A percentile compares a stretch with the other conserved stretches of the same genome.
Conservation (phyloP, 148 eudicot genomes). For the Heliosperma pusillum region DNA sequence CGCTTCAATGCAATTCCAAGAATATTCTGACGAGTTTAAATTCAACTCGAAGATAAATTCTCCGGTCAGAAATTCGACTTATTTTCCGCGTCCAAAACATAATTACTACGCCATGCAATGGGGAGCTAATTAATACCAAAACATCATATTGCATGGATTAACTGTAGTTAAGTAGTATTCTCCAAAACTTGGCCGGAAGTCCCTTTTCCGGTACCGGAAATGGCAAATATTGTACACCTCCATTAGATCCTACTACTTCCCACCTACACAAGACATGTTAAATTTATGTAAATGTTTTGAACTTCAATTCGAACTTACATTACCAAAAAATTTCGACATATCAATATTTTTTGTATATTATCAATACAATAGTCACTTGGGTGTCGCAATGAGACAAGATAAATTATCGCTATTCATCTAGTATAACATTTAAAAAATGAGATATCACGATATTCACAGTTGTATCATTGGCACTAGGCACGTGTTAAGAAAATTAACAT, state of each 20-base stretch:
- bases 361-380: too few species aligned
- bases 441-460: too few species aligned
- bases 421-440: too few species aligned
- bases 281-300: neutral
- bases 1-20: neutral
- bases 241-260: conserved; percentile 52
- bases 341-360: neutral
- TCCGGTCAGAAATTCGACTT: neutral
- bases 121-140: neutral
- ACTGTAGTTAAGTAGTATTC: conserved; percentile 18
- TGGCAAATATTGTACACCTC: conserved; percentile 55
- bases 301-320: too few species aligned
- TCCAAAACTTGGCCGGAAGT: conserved; percentile 62
- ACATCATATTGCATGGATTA: neutral
- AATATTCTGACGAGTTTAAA: neutral
- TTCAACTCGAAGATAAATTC: neutral
- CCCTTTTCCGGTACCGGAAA: conserved; percentile 75
- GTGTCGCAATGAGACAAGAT: too few species aligned
- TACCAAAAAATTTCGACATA: too few species aligned
- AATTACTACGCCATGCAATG: neutral
- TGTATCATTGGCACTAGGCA: too few species aligned
- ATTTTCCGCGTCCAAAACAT: neutral
- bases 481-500: too few species aligned
- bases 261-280: conserved; percentile 42
- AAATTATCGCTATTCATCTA: too few species aligned